Evolutionary conservation across 371 early-diverging fungal genomes (phyloP).

Genomic region (Coemansia sp.): DNA sequence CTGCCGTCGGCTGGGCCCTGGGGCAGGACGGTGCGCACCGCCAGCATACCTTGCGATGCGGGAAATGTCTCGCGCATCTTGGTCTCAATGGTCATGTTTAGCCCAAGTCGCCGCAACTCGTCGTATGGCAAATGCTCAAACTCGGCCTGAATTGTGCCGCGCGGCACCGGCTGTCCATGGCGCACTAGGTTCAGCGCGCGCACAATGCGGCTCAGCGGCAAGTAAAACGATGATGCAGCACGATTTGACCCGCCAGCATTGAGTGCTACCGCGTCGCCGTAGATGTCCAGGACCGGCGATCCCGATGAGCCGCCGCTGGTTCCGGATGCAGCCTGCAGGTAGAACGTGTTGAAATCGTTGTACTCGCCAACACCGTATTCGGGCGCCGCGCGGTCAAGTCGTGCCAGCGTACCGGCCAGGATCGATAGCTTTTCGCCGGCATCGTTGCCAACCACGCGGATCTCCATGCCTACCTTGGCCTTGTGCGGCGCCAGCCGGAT

Average conservation of each 20-base stretch:
- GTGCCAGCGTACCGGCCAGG: conserved; percentile 84
- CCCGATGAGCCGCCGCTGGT: conserved; percentile 83
- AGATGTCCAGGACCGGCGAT: conserved; percentile 88
- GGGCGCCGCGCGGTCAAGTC: conserved; percentile 74
- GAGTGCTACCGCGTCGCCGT: conserved; percentile 91
- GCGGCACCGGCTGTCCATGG: conserved; percentile 65
- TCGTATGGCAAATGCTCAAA: conserved; percentile 65
- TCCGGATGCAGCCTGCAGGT: conserved; percentile 70
- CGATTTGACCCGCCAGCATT: conserved; percentile 82
- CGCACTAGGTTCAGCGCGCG: conserved; percentile 75
- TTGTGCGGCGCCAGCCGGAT: conserved; percentile 79
- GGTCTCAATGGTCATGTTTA: conserved; percentile 69
- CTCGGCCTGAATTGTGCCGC: conserved; percentile 89
- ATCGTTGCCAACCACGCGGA: conserved; percentile 93
- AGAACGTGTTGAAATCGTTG: conserved; percentile 79
- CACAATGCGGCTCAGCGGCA: conserved; percentile 82
- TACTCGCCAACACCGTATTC: conserved; percentile 66
- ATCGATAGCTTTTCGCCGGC: conserved; percentile 93
- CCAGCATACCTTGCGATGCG: conserved; percentile 86
- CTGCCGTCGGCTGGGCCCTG: conserved; percentile 73
- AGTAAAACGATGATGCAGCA: conserved; percentile 91
- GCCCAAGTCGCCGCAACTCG: conserved; percentile 72
- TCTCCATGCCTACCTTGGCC: conserved; percentile 89
- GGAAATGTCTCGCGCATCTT: conserved; percentile 65
- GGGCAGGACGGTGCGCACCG: conserved; percentile 78